Evolutionary conservation across 140 eudicot species (phyloP).

Genomic region (Stevia rebaudiana): DNA sequence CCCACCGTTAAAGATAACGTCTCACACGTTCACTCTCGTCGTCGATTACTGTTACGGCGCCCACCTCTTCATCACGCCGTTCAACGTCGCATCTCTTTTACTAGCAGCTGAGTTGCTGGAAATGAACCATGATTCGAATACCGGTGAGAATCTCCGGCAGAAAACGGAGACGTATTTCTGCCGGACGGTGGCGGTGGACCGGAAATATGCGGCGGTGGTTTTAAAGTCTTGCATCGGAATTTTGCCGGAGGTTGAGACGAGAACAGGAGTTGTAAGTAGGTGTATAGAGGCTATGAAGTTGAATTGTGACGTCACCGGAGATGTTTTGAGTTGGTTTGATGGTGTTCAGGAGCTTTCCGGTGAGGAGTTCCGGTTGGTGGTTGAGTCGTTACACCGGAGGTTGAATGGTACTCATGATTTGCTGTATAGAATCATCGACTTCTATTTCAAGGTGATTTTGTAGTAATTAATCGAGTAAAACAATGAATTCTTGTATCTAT

Average conservation of each 20-base stretch:
- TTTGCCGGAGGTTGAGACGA: conserved; percentile 76
- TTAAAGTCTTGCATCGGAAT: conserved; percentile 45
- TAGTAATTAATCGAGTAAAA: neutral
- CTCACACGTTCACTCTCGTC: conserved; percentile 54
- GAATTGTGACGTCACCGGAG: conserved; percentile 29
- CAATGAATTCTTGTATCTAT: neutral
- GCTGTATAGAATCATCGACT: conserved; percentile 58
- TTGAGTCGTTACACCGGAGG: conserved; percentile 38
- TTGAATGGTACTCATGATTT: conserved; percentile 52
- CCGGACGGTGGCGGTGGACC: conserved; percentile 41
- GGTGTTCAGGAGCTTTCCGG: conserved; percentile 38
- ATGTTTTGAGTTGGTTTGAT: conserved; percentile 33
- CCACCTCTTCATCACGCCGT: conserved; percentile 53
- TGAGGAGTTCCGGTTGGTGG: conserved; percentile 44
- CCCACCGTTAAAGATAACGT: conserved; percentile 67
- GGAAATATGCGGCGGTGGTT: conserved; percentile 41
- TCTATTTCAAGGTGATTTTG: conserved; percentile 53
- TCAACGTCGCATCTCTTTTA: conserved; percentile 67
- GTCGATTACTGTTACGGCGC: conserved; percentile 61
- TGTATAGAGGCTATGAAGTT: conserved; percentile 56
- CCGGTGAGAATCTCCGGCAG: conserved; percentile 36
- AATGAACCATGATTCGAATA: conserved; percentile 27
- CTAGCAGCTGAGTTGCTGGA: conserved; percentile 63
- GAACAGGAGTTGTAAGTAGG: conserved; percentile 46
- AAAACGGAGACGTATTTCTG: conserved; percentile 58